Percentiles rank a stretch among this genome's conserved stretches.
Conservation (phyloP, 2,329 filamentous ascomycete genomes). For the Aspergillus hortae region DNA sequence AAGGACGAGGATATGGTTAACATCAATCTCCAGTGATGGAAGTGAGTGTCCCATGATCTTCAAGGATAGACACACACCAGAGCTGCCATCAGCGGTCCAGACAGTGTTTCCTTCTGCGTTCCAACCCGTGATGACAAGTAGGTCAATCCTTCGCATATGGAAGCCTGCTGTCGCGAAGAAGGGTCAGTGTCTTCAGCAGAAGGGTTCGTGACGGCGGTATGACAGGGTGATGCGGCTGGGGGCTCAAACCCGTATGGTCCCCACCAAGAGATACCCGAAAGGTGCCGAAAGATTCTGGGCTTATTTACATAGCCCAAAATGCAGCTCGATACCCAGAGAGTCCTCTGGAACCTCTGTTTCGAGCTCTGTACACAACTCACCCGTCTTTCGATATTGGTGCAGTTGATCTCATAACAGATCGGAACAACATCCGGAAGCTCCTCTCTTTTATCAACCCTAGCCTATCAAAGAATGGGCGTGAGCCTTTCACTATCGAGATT, state of each 20-base stretch:
- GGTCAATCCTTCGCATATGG: no score
- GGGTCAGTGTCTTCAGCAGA: no score
- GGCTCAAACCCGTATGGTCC: no score
- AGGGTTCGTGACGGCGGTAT: no score
- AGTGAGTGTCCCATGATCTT: no score
- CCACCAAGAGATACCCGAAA: no score
- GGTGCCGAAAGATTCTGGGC: no score
- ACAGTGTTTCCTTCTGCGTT: not conserved
- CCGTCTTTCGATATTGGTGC: constrained; percentile 35
- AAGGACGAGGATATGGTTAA: not conserved
- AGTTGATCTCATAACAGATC: constrained; percentile 45
- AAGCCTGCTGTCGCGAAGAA: no score
- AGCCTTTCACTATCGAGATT: constrained; percentile 42
- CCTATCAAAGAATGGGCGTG: constrained; percentile 18
- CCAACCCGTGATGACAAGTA: not conserved
- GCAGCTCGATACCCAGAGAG: constrained; percentile 42
- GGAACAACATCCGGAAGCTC: constrained; percentile 50
- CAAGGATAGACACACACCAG: not conserved
- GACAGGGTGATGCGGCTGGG: no score
- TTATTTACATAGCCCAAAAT: constrained; percentile 46
- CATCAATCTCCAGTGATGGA: no score
- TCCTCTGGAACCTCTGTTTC: constrained; percentile 49
- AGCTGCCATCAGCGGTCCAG: not conserved
- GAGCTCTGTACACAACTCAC: constrained; percentile 37
- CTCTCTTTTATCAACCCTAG: constrained; percentile 40